phyloP scores from a whole-genome alignment of 306 rosid species.

The Cajanus cajan region DNA sequence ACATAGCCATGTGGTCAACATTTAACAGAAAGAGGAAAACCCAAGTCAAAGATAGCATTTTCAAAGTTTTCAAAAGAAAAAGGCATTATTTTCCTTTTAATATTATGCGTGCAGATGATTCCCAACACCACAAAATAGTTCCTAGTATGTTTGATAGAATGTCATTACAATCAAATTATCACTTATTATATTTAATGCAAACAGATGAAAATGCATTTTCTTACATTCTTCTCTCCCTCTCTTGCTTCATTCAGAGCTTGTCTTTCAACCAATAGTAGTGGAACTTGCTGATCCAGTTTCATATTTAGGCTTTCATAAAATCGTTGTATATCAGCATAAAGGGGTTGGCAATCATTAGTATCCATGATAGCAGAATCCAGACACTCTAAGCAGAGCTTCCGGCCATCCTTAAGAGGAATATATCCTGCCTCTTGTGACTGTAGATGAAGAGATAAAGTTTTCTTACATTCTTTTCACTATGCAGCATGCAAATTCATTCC shows the following conservation, averaged over 20 bases:
- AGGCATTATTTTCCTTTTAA: not conserved
- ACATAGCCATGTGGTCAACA: slow-evolving; percentile 8
- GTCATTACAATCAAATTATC: slow-evolving; percentile 8
- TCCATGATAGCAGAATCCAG: slow-evolving; percentile 94
- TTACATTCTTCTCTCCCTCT: slow-evolving; percentile 94
- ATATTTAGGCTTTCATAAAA: slow-evolving; percentile 85
- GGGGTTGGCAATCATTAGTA: slow-evolving; percentile 85
- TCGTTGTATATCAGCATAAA: slow-evolving; percentile 68
- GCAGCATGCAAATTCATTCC: slow-evolving; percentile 17
- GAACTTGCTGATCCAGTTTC: slow-evolving; percentile 91
- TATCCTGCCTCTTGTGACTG: slow-evolving; percentile 78
- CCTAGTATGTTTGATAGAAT: not conserved
- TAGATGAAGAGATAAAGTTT: slow-evolving; percentile 29
- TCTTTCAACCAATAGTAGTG: slow-evolving; percentile 93
- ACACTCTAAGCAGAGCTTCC: slow-evolving; percentile 94
- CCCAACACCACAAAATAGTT: slow-evolving; percentile 27
- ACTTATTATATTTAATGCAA: slow-evolving; percentile 6
- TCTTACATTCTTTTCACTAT: slow-evolving; percentile 8
- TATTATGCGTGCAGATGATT: not conserved
- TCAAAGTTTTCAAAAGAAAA: slow-evolving; percentile 16
- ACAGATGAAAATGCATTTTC: slow-evolving; percentile 34
- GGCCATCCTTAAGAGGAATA: slow-evolving; percentile 76
- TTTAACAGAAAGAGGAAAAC: not conserved
- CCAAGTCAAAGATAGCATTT: not conserved
- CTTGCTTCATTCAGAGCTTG: slow-evolving; percentile 98